Evolutionary conservation across 768 basidiomycete genomes (phyloP).

Genomic region (Rhizopogon vulgaris): DNA sequence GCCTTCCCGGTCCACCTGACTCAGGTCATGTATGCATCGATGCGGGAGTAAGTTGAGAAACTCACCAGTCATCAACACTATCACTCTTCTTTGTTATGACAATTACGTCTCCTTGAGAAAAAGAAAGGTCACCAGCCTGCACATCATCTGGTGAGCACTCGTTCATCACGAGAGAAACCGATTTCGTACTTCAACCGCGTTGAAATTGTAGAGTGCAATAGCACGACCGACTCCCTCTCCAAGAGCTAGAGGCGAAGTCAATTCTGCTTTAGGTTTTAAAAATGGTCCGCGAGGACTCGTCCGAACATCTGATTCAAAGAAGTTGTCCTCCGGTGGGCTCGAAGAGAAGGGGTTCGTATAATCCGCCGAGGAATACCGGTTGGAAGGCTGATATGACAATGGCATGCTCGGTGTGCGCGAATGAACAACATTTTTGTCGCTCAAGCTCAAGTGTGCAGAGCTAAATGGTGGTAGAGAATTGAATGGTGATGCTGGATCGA

Average conservation of each 20-base stretch:
- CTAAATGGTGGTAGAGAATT: slow-evolving; percentile 29
- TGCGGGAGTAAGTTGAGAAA: slow-evolving; percentile 4
- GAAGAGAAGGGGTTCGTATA: slow-evolving; percentile 24
- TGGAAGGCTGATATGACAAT: slow-evolving; percentile 11
- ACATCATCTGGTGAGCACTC: slow-evolving; percentile 3
- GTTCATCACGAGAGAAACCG: neutral
- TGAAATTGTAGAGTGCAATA: slow-evolving; percentile 69
- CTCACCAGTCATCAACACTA: slow-evolving; percentile 70
- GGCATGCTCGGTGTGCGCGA: slow-evolving; percentile 30
- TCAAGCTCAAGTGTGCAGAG: slow-evolving; percentile 25
- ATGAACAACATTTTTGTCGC: slow-evolving; percentile 24
- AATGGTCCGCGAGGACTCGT: slow-evolving; percentile 18
- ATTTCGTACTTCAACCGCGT: slow-evolving; percentile 58
- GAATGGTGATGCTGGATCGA: slow-evolving; percentile 29
- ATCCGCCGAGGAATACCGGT: slow-evolving; percentile 1
- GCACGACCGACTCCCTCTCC: slow-evolving; percentile 64
- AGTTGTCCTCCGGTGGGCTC: slow-evolving; percentile 16
- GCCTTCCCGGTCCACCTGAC: slow-evolving; percentile 76
- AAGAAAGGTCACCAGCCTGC: slow-evolving; percentile 71
- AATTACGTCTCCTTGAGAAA: slow-evolving; percentile 72
- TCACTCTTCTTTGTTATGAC: slow-evolving; percentile 61
- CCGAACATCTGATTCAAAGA: slow-evolving; percentile 5
- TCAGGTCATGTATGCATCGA: neutral
- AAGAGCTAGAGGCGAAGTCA: slow-evolving; percentile 41
- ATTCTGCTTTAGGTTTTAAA: slow-evolving; percentile 44